Evolutionary conservation across 2,329 filamentous ascomycete species (phyloP), one percentile per base, ranked within the genome.

Genomic region (Botrytis porri): DNA sequence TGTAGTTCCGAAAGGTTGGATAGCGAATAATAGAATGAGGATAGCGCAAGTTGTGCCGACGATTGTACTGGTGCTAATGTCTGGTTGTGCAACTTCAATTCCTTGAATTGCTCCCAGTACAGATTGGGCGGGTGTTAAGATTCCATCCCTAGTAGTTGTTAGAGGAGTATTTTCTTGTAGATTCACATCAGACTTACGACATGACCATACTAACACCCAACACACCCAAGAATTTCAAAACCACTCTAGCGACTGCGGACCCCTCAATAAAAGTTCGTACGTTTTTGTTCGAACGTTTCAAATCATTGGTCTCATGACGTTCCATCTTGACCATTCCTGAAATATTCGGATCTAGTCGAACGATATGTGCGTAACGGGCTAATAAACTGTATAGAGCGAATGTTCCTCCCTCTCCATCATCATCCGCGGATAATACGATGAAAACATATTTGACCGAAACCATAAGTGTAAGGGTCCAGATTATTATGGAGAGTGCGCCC

Each of bases 391-490:
- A 92, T 39, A 89, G 86, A 43, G 87, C 88, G 80, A 92, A 92
- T 0, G 90, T 92, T 43, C 90, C 90, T 41, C 90, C 90, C 78
- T 93, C 89, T 62, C 90, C 90, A 78, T 92, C 90, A 75, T 93
- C 89, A 79, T 92, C 90, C 70, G 90, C 90, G 48, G 83, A 83
- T 8, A 93, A 81, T 54, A 93, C 87, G 78, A 93, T 87, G 74
- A 91, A 83, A 57, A 90, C 84, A 78, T 93, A 93, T 82, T 93
- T 93, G 73, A 91, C 76, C 0, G 89, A 91, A 51, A 93, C 90
- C 82, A 93, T 91, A 74, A 92, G 82, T 37, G 88, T 90, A 48
- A 93, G 81, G 0, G 89, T 87, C 90, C 90, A 93, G 63, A 93
- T 87, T 74, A 93, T 88, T 61, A 93, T 85, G 5, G 90, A 92